Evolutionary conservation across 768 basidiomycete genomes (phyloP), one percentile per base, ranked within the genome.

Genomic region (Suillus sp.): DNA sequence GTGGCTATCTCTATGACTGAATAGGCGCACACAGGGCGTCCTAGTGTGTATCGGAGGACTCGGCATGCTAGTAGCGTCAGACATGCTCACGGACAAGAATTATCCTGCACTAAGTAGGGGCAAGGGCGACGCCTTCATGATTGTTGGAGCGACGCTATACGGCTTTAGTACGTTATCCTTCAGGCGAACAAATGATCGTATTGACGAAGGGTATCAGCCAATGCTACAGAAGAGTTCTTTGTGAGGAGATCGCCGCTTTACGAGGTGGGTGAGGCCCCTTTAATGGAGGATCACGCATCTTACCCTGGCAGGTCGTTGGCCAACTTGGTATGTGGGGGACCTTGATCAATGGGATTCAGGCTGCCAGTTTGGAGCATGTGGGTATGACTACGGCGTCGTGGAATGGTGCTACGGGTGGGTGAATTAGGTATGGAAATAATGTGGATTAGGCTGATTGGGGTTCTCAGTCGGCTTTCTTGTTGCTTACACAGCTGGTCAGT

Each of bases 181-280:
- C 43, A 50, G 32, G 47, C 40, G 34, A 45, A 61, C 5, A 16
- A n/a, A 59, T 27, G 1, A 25, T 40, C 4, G 18, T 30, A 57
- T 57, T 57, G 11, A 57, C 18, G 18, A 57, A 38, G 2, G 59
- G 60, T 30, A 27, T 35, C 66, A 93, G 92, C 91, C 27, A 95
- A 95, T 67, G 91, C 93, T 34, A 92, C 91, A 0, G 93, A 95
- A 72, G 93, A 95, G 71, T 91, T 91, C 74, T 86, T 95, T 64
- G 93, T 95, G 35, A 84, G 93, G 64, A 85, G 78, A 67, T 81
- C 86, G 14, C 93, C 93, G 6, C 78, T 95, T 45, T 95, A 93
- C 68, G 93, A 95, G 78, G 87, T 83, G 30, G 60, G 48, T 62
- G 37, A 22, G 50, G 32, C n/a, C 11, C 6, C 8, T 32, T 11